Percentiles rank a stretch among this genome's conserved stretches.
These are phyloP conservation scores for Ustilago crameri DNA, from an alignment of 1,284 basidiomycete genomes.

Conservation along the genomic window DNA sequence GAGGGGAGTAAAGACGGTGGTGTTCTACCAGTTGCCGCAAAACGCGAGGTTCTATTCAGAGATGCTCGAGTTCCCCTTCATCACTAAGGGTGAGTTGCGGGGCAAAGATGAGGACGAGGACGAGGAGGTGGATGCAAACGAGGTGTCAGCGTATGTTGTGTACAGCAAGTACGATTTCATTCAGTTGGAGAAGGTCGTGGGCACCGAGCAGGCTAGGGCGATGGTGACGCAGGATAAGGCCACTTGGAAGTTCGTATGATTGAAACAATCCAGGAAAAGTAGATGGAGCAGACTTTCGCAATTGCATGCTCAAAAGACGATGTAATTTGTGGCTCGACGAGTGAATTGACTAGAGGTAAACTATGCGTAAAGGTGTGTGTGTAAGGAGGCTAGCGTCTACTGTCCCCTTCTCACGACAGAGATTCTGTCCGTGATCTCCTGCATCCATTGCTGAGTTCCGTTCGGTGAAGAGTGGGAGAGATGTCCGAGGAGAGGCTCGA, in stretches of 20 bases:
- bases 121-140: slow-evolving; percentile 76
- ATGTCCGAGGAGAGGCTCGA: neutral
- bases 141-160: slow-evolving; percentile 74
- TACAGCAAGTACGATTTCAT: slow-evolving; percentile 91
- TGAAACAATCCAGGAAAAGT: too few relatives aligned
- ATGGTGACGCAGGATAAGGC: slow-evolving; percentile 56
- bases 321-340: too few relatives aligned
- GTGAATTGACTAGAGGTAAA: too few relatives aligned
- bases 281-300: too few relatives aligned
- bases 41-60: slow-evolving; percentile 93
- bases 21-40: slow-evolving; percentile 91
- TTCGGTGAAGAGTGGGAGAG: neutral
- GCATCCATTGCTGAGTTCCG: too few relatives aligned
- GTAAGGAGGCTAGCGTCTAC: too few relatives aligned
- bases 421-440: too few relatives aligned
- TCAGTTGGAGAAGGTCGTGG: slow-evolving; percentile 81
- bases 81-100: slow-evolving; percentile 66
- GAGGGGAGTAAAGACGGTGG: slow-evolving; percentile 85
- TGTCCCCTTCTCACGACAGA: too few relatives aligned
- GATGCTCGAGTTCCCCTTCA: slow-evolving; percentile 84
- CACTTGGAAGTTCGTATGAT: slow-evolving; percentile 59
- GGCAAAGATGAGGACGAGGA: slow-evolving; percentile 29
- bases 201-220: slow-evolving; percentile 57
- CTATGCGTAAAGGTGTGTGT: too few relatives aligned
- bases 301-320: too few relatives aligned